Percentiles rank a stretch among this genome's conserved stretches.
These are phyloP conservation scores for Sonneratia caseolaris DNA, from an alignment of 345 rosid genomes.

Conservation along the genomic window DNA sequence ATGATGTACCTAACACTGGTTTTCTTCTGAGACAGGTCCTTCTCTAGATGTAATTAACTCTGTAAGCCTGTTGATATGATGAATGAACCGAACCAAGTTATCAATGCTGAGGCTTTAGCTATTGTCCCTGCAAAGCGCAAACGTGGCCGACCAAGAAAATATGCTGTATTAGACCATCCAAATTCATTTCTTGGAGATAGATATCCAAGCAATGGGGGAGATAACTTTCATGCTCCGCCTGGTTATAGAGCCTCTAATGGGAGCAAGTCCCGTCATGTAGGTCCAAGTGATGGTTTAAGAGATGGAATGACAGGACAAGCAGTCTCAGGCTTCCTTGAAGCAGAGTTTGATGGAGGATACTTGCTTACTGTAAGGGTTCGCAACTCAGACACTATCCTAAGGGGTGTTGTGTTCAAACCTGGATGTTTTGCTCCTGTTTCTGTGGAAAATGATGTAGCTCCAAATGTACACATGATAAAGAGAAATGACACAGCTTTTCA, in stretches of 20 bases:
- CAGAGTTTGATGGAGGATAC: conserved; percentile 83
- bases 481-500: conserved; percentile 50
- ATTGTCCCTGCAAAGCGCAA: conserved; percentile 46
- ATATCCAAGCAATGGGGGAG: conserved; percentile 9
- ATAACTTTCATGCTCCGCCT: conserved; percentile 26
- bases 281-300: conserved; percentile 9
- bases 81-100: conserved; percentile 37
- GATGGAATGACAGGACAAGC: conserved; percentile 50
- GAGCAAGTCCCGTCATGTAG: conserved; percentile 23
- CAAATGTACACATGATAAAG: conserved; percentile 57
- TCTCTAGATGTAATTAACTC: conserved; percentile 5
- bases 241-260: conserved; percentile 23
- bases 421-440: conserved; percentile 60
- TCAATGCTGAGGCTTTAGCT: conserved; percentile 31
- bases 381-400: conserved; percentile 49
- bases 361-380: conserved; percentile 72
- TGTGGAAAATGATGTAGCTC: conserved; percentile 73
- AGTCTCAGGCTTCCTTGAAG: conserved; percentile 71
- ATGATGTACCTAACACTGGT: neutral
- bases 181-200: neutral
- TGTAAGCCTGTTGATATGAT: conserved; percentile 12
- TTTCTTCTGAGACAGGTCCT: neutral
- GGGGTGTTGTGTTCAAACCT: conserved; percentile 87
- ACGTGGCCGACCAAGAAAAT: conserved; percentile 85
- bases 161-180: conserved; percentile 17